Base-by-base conservation (phyloP, 805 yeast genomes). In the Hanseniaspora nectarophila region DNA sequence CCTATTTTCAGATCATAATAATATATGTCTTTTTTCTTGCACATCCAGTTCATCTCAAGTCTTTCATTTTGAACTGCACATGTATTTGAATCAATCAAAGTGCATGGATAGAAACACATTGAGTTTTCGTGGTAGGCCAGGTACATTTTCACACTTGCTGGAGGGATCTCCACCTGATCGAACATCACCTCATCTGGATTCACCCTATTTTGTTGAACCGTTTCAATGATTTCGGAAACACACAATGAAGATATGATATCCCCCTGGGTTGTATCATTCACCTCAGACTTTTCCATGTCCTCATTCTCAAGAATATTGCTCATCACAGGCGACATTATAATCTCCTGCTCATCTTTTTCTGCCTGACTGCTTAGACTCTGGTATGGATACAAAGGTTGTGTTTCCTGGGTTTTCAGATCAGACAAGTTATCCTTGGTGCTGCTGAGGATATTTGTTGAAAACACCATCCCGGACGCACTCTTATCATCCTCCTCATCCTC, bases 321-420 rank as follows among this genome's bases (percentile, higher is more conserved):
- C 29, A 32, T 31, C 12, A 37, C 51, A 8, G 51, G 51, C n/a
- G 51, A 47, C 37, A 47, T 31, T 15, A 47, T 47, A n/a, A 47
- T 47, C 10, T 39, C 32, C 20, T 39, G 51, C 13, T 37, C 29
- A 5, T 34, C 18, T n/a, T 32, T 32, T 21, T 23, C 39, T 4
- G 34, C 33, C 13, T 31, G 33, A n/a, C 13, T 31, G 33, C 33
- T 31, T 31, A 13, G 5, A 13, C 13, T 31, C 15, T 44, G 13
- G 24, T 23, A 34, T 8, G 18, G n/a, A 23, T 32, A n/a, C 39
- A 32, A 26, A 20, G 9, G 24, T 18, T 48, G 45, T 12, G 52
- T 48, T 40, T 48, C 45, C 15, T 47, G 51, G 12, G 49, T 45
- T 23, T 33, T 32, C 23, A 33, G n/a, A 15, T 35, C 49, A 4